Conservation (phyloP, 768 basidiomycete species). For the Collybia mongolica region DNA sequence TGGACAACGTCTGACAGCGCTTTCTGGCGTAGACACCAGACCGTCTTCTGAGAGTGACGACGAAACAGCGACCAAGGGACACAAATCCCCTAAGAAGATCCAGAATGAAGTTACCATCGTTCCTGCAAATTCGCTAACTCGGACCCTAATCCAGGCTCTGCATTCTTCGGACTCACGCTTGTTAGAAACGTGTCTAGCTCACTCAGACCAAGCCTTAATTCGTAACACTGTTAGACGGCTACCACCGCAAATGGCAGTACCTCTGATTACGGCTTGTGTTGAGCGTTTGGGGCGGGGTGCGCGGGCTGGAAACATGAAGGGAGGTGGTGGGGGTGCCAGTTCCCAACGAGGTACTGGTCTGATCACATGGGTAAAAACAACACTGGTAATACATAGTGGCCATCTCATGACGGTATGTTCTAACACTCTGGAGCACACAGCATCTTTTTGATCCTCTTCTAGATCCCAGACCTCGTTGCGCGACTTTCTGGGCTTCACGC, state of each 20-base stretch:
- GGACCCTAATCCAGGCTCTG: conserved; percentile 92
- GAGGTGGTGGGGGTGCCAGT: conserved; percentile 77
- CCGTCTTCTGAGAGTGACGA: conserved; percentile 48
- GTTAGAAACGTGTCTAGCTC: conserved; percentile 82
- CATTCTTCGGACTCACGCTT: conserved; percentile 91
- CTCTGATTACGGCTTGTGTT: conserved; percentile 83
- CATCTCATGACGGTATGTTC: conserved; percentile 89
- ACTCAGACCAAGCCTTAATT: conserved; percentile 80
- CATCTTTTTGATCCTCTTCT: conserved; percentile 10
- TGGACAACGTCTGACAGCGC: conserved; percentile 83
- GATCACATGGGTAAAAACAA: conserved; percentile 77
- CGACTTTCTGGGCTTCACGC: conserved; percentile 84
- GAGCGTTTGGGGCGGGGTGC: conserved; percentile 82
- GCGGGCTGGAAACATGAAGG: conserved; percentile 70
- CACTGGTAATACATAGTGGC: conserved; percentile 82
- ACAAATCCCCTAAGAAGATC: conserved; percentile 31
- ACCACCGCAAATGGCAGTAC: conserved; percentile 84
- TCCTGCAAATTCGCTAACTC: conserved; percentile 85
- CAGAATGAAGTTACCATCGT: conserved; percentile 39
- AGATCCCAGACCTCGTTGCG: conserved; percentile 93
- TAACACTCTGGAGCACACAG: conserved; percentile 1
- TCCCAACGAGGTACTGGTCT: conserved; percentile 72
- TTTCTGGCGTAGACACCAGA: conserved; percentile 51
- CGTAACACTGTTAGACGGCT: conserved; percentile 84
- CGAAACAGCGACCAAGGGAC: conserved; percentile 24